Evolutionary conservation across 306 rosid species (phyloP).

Genomic region (Castanea mollissima): DNA sequence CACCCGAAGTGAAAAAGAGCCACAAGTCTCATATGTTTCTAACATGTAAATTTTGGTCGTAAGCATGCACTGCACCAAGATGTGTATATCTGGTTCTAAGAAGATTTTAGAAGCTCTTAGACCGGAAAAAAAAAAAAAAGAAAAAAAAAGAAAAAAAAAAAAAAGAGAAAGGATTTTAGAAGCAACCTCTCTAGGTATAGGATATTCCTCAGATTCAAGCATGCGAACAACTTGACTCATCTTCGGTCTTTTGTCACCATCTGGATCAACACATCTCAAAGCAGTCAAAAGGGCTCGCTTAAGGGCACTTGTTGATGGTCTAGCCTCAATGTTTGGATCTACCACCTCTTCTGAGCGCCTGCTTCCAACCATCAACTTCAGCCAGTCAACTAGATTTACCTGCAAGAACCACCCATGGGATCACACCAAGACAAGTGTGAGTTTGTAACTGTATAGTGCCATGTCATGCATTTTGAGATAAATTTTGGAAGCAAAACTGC

Average conservation of each 20-base stretch:
- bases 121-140: too few relatives aligned
- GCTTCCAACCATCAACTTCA: slow-evolving; percentile 91
- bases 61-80: neutral
- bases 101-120: slow-evolving; percentile 5
- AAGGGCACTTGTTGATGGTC: slow-evolving; percentile 86
- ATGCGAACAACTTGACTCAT: slow-evolving; percentile 95
- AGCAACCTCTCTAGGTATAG: slow-evolving; percentile 81
- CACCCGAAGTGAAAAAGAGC: neutral
- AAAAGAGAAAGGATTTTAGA: slow-evolving; percentile 8
- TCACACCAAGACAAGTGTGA: neutral
- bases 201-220: slow-evolving; percentile 95
- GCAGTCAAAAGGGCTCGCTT: slow-evolving; percentile 88
- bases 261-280: slow-evolving; percentile 91
- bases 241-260: slow-evolving; percentile 78
- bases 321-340: slow-evolving; percentile 80
- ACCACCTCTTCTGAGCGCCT: slow-evolving; percentile 89
- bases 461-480: slow-evolving; percentile 2
- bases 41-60: neutral
- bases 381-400: slow-evolving; percentile 97
- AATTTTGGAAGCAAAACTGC: neutral
- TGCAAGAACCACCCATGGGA: slow-evolving; percentile 35
- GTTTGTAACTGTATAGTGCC: neutral
- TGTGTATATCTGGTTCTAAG: neutral
- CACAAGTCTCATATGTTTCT: neutral
- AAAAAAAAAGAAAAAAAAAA: neutral